These are phyloP conservation scores for Piper longum DNA, from an alignment of 164 flowering plant genomes.

Conservation along the genomic window DNA sequence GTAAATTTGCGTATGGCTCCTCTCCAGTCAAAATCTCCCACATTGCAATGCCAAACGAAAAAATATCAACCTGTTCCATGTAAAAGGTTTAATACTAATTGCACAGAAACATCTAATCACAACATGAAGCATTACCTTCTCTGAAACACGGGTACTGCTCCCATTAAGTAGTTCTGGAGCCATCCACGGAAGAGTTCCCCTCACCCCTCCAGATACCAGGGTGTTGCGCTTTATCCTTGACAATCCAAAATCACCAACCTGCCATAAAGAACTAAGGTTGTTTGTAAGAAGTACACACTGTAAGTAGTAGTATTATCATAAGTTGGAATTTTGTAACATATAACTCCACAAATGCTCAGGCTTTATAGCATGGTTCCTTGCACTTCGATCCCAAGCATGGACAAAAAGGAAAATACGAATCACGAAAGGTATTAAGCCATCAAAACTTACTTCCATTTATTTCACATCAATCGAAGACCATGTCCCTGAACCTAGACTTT, in stretches of 20 bases:
- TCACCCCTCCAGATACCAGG: constrained; percentile 79
- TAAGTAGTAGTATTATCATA: too few species aligned
- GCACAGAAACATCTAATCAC: not conserved
- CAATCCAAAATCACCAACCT: constrained; percentile 92
- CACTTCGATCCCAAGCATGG: too few species aligned
- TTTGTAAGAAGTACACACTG: not conserved
- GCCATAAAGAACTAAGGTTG: constrained; percentile 1
- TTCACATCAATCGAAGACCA: too few species aligned
- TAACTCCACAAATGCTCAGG: too few species aligned
- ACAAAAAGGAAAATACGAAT: too few species aligned
- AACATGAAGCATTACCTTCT: constrained; percentile 35
- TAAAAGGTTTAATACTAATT: not conserved
- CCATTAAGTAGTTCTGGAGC: constrained; percentile 84
- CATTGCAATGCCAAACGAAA: constrained; percentile 78
- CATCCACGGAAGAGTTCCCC: constrained; percentile 98
- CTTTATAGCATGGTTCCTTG: too few species aligned
- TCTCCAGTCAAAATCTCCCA: constrained; percentile 90
- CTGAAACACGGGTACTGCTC: constrained; percentile 69
- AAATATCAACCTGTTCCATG: constrained; percentile 66
- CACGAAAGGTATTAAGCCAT: too few species aligned
- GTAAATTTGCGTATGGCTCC: constrained; percentile 86
- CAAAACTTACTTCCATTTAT: too few species aligned
- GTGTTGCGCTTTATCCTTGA: constrained; percentile 82
- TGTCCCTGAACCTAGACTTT: too few species aligned
- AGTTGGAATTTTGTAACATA: too few species aligned